Evolutionary conservation across 495 filamentous ascomycete species (phyloP).

Genomic region (Corynascus novoguineensis): DNA sequence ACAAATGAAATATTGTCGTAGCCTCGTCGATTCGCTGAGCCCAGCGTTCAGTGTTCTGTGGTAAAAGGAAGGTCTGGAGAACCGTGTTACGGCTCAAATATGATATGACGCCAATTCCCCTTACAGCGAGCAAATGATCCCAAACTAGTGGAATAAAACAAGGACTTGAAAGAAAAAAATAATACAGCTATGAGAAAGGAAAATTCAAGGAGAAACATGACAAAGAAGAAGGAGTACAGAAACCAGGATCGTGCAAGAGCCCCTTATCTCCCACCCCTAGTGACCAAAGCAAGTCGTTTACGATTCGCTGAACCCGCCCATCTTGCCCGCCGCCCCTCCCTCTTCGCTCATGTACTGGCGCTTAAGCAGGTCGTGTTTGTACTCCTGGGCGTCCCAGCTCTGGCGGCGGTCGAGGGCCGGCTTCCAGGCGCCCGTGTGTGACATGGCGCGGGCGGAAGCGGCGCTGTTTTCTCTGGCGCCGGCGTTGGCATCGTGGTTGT

Average conservation of each 20-base stretch:
- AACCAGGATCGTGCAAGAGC: no score
- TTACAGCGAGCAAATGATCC: no score
- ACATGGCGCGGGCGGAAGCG: slow-evolving; percentile 36
- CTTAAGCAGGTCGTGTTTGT: slow-evolving; percentile 36
- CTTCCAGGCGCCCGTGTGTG: slow-evolving; percentile 35
- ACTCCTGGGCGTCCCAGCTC: slow-evolving; percentile 45
- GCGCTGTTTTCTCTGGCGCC: slow-evolving; percentile 7
- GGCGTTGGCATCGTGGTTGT: background rate
- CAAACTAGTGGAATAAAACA: background rate
- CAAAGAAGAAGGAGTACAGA: background rate
- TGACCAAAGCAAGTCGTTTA: background rate
- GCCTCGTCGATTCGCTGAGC: background rate
- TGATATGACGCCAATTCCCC: background rate
- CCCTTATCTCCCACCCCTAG: background rate
- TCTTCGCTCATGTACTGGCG: slow-evolving; percentile 24
- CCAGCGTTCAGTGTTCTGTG: background rate
- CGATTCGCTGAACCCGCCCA: slow-evolving; percentile 25
- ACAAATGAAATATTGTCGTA: background rate
- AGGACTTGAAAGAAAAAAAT: no score
- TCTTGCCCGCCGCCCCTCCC: slow-evolving; percentile 11
- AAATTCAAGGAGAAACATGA: background rate
- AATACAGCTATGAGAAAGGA: no score
- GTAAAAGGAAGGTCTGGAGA: background rate
- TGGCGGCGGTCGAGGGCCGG: slow-evolving; percentile 39
- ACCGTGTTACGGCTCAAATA: no score